Evolutionary conservation across 306 rosid genomes (phyloP), one percentile per base, ranked within the genome.

Genomic region (Urtica urens): DNA sequence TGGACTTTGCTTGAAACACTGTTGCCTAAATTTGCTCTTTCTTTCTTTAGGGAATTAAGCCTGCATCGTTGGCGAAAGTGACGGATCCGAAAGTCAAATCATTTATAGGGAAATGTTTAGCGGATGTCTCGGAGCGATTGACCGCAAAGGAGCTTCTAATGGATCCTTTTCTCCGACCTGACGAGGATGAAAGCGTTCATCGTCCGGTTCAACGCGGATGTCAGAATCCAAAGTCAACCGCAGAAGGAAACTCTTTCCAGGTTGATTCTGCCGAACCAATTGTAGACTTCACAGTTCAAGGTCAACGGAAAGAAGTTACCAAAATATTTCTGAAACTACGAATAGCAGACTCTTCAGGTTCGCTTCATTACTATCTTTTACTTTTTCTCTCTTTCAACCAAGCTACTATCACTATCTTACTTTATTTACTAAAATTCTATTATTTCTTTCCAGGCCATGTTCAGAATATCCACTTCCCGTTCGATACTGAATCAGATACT

Each of bases 391-490:
- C 39, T 35, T 15, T 35, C 39, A n/a, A n/a, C n/a, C n/a, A n/a
- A n/a, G n/a, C n/a, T n/a, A n/a, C n/a, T n/a, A n/a, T 35, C 39
- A 9, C 39, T 35, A 7, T n/a, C n/a, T n/a, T 35, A 35, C 40
- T 35, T 9, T 35, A 4, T 35, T 35, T 13, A 1, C 40, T 16
- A 1, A n/a, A n/a, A n/a, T n/a, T n/a, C n/a, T n/a, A n/a, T n/a
- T n/a, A n/a, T n/a, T n/a, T n/a, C 42, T 24, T 10, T 26, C 57
- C 59, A 92, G 99, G 96, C 60, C 54, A 76, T 48, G 67, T 79
- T 62, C 93, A 86, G 69, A 82, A 77, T 67, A 92, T 92, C 50
- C 99, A 92, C 74, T 92, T 92, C 45, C 99, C 99, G 52, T 92
- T 92, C 60, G 86, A 92, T 66, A 67, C 72, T 43, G 86, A 66